These are phyloP conservation scores for Lactifluus subvellereus DNA, from an alignment of 768 basidiomycete species.

Conservation along the genomic window DNA sequence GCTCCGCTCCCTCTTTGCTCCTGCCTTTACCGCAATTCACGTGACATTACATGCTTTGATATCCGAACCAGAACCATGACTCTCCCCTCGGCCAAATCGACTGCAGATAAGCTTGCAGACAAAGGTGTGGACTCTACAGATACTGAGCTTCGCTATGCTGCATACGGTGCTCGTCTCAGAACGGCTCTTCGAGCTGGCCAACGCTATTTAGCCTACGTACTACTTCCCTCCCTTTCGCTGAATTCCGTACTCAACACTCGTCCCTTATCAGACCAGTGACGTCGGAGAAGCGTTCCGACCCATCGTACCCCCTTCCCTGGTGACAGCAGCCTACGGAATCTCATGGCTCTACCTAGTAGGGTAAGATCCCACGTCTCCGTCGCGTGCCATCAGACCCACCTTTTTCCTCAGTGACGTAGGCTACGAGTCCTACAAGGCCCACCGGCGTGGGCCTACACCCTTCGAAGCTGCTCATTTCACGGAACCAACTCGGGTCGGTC, in stretches of 20 bases:
- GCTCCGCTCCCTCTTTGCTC: no score
- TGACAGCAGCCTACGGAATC: slow-evolving; percentile 73
- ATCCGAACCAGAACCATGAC: not conserved
- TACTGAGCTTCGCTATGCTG: slow-evolving; percentile 64
- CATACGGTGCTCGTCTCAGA: slow-evolving; percentile 71
- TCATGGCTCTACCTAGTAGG: slow-evolving; percentile 78
- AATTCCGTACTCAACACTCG: slow-evolving; percentile 16
- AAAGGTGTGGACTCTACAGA: slow-evolving; percentile 60
- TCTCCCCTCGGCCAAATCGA: slow-evolving; percentile 37
- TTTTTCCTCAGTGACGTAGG: slow-evolving; percentile 49
- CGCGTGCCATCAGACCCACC: slow-evolving; percentile 1
- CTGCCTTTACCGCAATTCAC: not conserved
- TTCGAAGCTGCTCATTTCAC: slow-evolving; percentile 65
- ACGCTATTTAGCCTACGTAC: slow-evolving; percentile 75
- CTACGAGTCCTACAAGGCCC: slow-evolving; percentile 78
- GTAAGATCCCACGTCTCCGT: slow-evolving; percentile 29
- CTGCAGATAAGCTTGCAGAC: slow-evolving; percentile 55
- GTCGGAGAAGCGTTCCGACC: slow-evolving; percentile 81
- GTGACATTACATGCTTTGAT: not conserved
- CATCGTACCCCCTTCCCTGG: slow-evolving; percentile 63
- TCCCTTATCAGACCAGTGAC: slow-evolving; percentile 57
- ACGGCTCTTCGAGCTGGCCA: slow-evolving; percentile 65
- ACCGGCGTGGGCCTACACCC: slow-evolving; percentile 58
- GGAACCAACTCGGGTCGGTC: slow-evolving; percentile 59
- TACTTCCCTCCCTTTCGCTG: slow-evolving; percentile 24